Base-by-base conservation (phyloP, 2,329 filamentous ascomycete genomes). In the Hymenoscyphus salicellus region DNA sequence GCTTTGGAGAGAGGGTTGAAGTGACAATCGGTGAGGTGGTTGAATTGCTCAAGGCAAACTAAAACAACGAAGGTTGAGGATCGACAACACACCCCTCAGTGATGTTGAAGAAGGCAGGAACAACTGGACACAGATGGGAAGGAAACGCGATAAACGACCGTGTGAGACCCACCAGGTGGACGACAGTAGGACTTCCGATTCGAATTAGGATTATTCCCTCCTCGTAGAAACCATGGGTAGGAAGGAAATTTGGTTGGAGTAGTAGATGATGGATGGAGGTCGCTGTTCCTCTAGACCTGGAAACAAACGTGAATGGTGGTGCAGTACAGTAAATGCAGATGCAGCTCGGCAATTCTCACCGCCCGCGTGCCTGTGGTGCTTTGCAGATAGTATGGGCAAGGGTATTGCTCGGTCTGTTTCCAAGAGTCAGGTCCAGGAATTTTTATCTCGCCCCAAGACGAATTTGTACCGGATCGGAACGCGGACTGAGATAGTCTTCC, bases 341-440 rank as follows among this genome's bases (percentile, higher is more conserved):
- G 43, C n/a, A 52, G 46, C 46, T 52, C 46, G 46, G 46, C 46
- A 52, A 52, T 52, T 52, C 46, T 52, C 46, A 52, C 46, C 46
- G 46, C 46, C 46, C 46, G 46, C 46, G 46, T 52, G 41, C 41
- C n/a, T 43, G 16, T 17, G 41, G 16, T 43, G 20, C 23, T 23
- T 52, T 52, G 46, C 46, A 49, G 43, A 20, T 26, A 14, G 23
- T 52, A 52, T 52, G 20, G 20, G 8, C 46, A 11, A 52, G 46
- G 46, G 46, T 52, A 23, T 26, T 52, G 46, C 26, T 52, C 46
- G 46, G 46, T 52, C 46, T 26, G 46, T 52, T 52, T 52, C 46
- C 46, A 52, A 52, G 46, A 52, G 46, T 52, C 46, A 52, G 46
- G 46, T 52, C 46, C 46, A 52, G 46, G 20, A 52, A 52, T 52